Base-by-base conservation (phyloP, 306 rosid genomes). In the Medicago arabica region DNA sequence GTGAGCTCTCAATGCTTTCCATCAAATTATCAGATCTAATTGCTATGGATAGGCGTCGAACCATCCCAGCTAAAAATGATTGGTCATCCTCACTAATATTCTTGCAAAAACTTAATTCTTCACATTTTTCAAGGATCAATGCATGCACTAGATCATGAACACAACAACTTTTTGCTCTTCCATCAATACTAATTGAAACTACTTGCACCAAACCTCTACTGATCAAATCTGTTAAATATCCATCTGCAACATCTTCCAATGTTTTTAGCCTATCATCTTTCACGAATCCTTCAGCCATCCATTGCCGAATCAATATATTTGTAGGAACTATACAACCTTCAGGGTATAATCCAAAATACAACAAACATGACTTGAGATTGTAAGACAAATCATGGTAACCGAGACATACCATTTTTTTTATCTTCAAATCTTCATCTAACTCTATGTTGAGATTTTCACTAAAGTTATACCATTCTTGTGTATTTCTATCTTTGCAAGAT, bases 171-270 rank as follows among this genome's bases (percentile, higher is more conserved):
- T 53, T n/a, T 53, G n/a, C 12, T 53, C 25, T 53, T 17, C 60
- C 68, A 36, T 62, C 68, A n/a, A 34, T 36, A 9, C 47, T 8
- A 4, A 36, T n/a, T 0, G 23, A 34, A 62, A 40, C 41, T 36
- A 62, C 68, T 14, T 80, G 63, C 58, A 80, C 79, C 46, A 80
- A 17, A 46, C 69, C 55, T 66, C 70, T 73, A 6, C 15, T 17
- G 57, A 74, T 72, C 72, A 80, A 68, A 8, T 79, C 60, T 53
- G 23, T 9, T 17, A 53, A 53, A 53, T 53, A 53, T 17, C 25
- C 60, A 2, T 53, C 6, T 8, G 60, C 60, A 53, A 53, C 60
- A 2, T 53, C 60, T 3, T 53, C 60, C 0, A 9, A 9, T 17
- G 63, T 70, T 9, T 31, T 3, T 5, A 8, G 63, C 49, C 0